Base-by-base conservation (phyloP, 1,284 basidiomycete genomes). In the Trichosporon coremiiforme region DNA sequence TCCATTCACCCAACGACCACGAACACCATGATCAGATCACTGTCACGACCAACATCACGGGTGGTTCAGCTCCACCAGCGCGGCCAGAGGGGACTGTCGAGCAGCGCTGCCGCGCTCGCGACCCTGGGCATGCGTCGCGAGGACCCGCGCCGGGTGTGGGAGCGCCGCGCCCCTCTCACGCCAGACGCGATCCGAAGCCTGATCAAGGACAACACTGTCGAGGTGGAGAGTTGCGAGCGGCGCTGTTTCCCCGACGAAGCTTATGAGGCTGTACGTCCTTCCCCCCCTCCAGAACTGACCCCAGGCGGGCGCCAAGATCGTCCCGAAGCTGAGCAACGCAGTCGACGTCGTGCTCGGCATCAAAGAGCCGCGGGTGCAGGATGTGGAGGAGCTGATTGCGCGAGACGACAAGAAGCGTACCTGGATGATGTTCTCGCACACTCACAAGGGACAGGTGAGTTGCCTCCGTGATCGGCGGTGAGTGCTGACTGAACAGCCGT, bases 361-460 rank as follows among this genome's bases (percentile, higher is more conserved):
- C 82, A 96, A 96, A 79, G 94, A 96, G 81, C 89, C 91, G 0
- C 90, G 91, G 2, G 81, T 93, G 4, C 68, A 84, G 41, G 87
- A 89, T 73, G 84, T 94, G n/a, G 72, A 78, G n/a, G 41, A 68
- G 2, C 70, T 81, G 5, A 57, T 76, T 20, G 66, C 67, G 33
- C 62, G 68, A 3, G 67, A 67, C 36, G 38, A 50, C 22, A 64
- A 66, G 68, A 82, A 82, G 78, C 70, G 77, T 55, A 70, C 75
- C 69, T 74, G 75, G 77, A 82, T 94, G 70, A 93, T 94, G 90
- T 96, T 96, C 86, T 93, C 91, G 36, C 94, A 95, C 81, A 94
- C 93, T 0, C 89, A 89, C 75, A 96, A 96, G 82, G 85, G 83
- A 1, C 80, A 82, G 73, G 80, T 83, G 64, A 70, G 77, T 66